Evolutionary conservation across 179 eudicot species (phyloP).

Genomic region (Patellifolia procumbens): DNA sequence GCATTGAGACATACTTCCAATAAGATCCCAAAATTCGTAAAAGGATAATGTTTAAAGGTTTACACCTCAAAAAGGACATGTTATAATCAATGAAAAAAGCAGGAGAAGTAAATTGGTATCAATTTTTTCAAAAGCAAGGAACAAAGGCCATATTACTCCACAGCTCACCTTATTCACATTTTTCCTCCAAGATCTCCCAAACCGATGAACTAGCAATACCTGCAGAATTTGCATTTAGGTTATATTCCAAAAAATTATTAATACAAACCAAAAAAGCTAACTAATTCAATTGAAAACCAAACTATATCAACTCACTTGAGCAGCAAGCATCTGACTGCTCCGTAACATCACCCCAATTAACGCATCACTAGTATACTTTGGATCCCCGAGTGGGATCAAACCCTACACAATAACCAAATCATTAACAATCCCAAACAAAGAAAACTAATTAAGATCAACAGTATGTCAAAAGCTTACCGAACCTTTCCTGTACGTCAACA

Average conservation of each 20-base stretch:
- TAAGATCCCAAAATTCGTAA: too few species aligned
- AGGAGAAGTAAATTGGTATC: not conserved
- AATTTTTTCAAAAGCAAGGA: not conserved
- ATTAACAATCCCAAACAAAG: not conserved
- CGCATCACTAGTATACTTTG: slow-evolving; percentile 92
- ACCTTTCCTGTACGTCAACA: slow-evolving; percentile 97
- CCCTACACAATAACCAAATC: slow-evolving; percentile 44
- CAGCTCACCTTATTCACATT: slow-evolving; percentile 61
- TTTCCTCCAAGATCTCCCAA: slow-evolving; percentile 93
- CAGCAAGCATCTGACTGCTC: slow-evolving; percentile 97
- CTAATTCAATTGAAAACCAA: too few species aligned
- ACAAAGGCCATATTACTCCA: not conserved
- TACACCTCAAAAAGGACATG: too few species aligned
- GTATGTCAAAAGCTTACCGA: slow-evolving; percentile 13
- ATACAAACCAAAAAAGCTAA: not conserved
- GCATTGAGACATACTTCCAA: too few species aligned
- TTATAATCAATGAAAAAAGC: too few species aligned
- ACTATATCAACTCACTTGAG: slow-evolving; percentile 51
- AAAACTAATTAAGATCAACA: not conserved
- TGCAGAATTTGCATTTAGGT: slow-evolving; percentile 30
- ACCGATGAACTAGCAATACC: slow-evolving; percentile 74
- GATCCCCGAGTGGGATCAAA: slow-evolving; percentile 81
- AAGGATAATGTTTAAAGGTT: too few species aligned
- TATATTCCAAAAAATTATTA: not conserved
- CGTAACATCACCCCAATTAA: slow-evolving; percentile 98